A percentile compares a stretch with the other conserved stretches of the same genome.
phyloP scores from a whole-genome alignment of 768 basidiomycete genomes.

The Amanita brunnescens region DNA sequence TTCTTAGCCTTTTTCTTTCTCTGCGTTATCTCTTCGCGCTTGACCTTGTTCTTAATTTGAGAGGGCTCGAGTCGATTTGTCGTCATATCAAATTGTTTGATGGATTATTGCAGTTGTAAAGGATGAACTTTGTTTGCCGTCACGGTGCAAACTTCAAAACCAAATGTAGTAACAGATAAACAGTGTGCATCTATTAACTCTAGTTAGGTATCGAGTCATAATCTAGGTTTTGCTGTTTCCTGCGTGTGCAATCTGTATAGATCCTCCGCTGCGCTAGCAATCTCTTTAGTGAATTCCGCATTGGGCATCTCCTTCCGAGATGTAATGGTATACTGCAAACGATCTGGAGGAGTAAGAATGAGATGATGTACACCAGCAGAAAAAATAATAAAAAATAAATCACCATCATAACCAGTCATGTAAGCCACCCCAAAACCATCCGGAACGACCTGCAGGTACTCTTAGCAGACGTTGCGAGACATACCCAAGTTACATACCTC shows the following conservation, averaged over 20 bases:
- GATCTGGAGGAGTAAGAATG: constrained; percentile 36
- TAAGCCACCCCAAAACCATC: constrained; percentile 95
- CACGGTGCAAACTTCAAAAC: too few species aligned
- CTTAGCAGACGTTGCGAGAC: neutral
- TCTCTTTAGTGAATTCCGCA: constrained; percentile 60
- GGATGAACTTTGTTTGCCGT: too few species aligned
- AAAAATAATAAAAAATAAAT: constrained; percentile 15
- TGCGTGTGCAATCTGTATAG: constrained; percentile 48
- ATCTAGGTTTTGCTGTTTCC: constrained; percentile 7
- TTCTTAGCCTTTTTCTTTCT: constrained; percentile 73
- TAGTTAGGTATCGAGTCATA: neutral
- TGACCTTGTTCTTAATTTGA: constrained; percentile 79
- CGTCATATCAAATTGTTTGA: too few species aligned
- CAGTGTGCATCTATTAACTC: too few species aligned
- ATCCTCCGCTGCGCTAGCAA: constrained; percentile 54
- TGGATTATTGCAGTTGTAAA: too few species aligned
- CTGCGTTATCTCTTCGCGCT: constrained; percentile 67
- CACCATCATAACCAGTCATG: constrained; percentile 82
- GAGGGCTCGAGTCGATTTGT: constrained; percentile 52
- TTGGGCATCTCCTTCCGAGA: constrained; percentile 83
- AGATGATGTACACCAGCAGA: constrained; percentile 5
- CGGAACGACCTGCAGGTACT: constrained; percentile 56
- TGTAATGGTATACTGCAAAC: constrained; percentile 80
- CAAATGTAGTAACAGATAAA: too few species aligned
- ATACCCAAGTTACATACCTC: constrained; percentile 38